phyloP scores from a whole-genome alignment of 75 land plant genomes.

The Sequoia sempervirens region DNA sequence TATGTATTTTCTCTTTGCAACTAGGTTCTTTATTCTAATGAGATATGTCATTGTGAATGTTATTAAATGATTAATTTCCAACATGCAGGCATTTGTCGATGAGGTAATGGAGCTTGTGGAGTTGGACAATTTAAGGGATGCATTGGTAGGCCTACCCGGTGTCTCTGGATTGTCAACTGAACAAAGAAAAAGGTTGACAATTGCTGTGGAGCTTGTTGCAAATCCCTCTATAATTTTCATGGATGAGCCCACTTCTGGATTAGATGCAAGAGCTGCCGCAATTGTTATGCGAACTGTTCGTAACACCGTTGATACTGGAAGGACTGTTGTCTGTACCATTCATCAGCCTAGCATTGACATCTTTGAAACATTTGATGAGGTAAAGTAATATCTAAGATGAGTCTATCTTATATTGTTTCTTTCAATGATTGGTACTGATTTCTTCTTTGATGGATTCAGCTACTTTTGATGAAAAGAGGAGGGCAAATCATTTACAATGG shows the following conservation, averaged over 20 bases:
- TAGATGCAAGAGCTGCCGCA: constrained; percentile 84
- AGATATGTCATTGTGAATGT: neutral
- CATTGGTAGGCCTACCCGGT: constrained; percentile 76
- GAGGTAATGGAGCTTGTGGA: constrained; percentile 84
- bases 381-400: constrained; percentile 9
- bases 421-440: neutral
- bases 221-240: constrained; percentile 89
- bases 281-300: constrained; percentile 83
- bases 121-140: constrained; percentile 56
- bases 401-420: neutral
- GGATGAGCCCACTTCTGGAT: constrained; percentile 89
- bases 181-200: constrained; percentile 78
- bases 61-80: neutral
- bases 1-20: neutral
- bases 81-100: constrained; percentile 58
- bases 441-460: constrained; percentile 22
- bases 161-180: constrained; percentile 82
- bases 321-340: constrained; percentile 84
- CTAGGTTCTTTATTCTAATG: neutral
- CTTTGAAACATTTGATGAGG: constrained; percentile 88
- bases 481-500: constrained; percentile 79
- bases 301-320: constrained; percentile 81
- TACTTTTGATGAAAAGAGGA: constrained; percentile 79
- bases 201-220: constrained; percentile 87
- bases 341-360: constrained; percentile 86